Percentiles rank a stretch among this genome's conserved stretches.
phyloP scores from a whole-genome alignment of 2,329 filamentous ascomycete genomes.

The Eurotiales sp. region DNA sequence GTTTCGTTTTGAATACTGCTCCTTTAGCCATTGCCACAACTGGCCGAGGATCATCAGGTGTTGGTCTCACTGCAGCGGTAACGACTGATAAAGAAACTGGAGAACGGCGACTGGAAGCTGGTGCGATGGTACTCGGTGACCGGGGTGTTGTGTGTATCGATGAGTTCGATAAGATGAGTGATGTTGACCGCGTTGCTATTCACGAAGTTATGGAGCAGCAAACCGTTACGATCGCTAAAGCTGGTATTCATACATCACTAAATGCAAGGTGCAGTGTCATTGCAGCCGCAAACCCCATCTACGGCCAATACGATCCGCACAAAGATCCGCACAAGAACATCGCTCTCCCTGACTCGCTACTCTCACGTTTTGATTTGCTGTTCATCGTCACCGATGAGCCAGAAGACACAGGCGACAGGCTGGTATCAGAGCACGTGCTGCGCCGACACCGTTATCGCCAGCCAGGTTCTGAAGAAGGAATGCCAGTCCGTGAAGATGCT shows the following conservation, averaged over 20 bases:
- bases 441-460: slow-evolving; percentile 96
- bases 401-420: slow-evolving; percentile 84
- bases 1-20: slow-evolving; percentile 95
- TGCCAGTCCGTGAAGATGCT: slow-evolving; percentile 83
- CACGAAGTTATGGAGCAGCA: slow-evolving; percentile 99
- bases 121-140: slow-evolving; percentile 97
- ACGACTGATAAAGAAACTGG: slow-evolving; percentile 97
- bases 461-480: slow-evolving; percentile 88
- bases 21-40: slow-evolving; percentile 96
- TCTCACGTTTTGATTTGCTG: slow-evolving; percentile 96
- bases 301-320: slow-evolving; percentile 96
- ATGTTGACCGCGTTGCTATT: slow-evolving; percentile 94
- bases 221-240: slow-evolving; percentile 97
- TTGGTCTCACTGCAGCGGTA: slow-evolving; percentile 94
- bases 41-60: slow-evolving; percentile 91
- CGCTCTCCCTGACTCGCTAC: slow-evolving; percentile 87
- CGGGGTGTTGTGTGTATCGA: slow-evolving; percentile 98
- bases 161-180: slow-evolving; percentile 99
- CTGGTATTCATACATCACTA: slow-evolving; percentile 93
- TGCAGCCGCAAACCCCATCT: slow-evolving; percentile 94
- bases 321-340: slow-evolving; percentile 99
- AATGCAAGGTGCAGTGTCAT: slow-evolving; percentile 96
- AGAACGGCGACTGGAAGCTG: slow-evolving; percentile 88
- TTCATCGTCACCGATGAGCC: slow-evolving; percentile 99
- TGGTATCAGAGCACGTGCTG: slow-evolving; percentile 92